Base-by-base conservation (phyloP, 768 basidiomycete species). In the Lactarius sp. region DNA sequence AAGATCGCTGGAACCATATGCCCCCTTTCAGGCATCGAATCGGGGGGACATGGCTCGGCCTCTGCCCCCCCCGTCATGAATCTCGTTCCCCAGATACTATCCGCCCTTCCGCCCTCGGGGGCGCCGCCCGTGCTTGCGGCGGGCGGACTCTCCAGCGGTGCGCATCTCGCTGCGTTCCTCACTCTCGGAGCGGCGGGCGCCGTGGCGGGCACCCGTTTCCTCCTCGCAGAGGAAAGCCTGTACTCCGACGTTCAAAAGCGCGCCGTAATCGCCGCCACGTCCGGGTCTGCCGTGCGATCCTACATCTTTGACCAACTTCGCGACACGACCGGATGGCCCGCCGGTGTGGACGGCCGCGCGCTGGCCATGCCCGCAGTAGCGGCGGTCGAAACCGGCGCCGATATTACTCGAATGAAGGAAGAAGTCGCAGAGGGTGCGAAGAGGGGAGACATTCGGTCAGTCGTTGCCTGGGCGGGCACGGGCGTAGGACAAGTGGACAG, bases 151-250 rank as follows among this genome's bases (percentile, higher is more conserved):
- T 78, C 80, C 3, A 83, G 77, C 33, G 88, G 90, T 18, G 71
- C 77, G 0, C 87, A 92, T 60, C 70, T 90, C 52, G 86, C 88
- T 39, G 77, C 85, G 4, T 71, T 86, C 50, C 80, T 94, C 59
- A 73, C 81, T 6, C 78, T 88, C 39, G 90, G 90, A 14, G 87
- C 84, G 2, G 76, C 84, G 27, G 92, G 87, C 3, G 85, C 75
- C 10, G 86, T 86, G 36, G 70, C 86, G 22, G 92, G 92, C 57
- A 93, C 92, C 0, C 86, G 89, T 7, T 90, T 92, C 70, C 74
- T 89, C 53, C 76, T 87, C 63, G 82, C 88, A 1, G 78, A 80
- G 4, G 89, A 92, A 75, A 80, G 85, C 66, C 73, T 67, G 39
- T 77, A 76, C 69, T 59, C 75, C 6, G 60, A 62, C 5, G 63